phyloP scores from a whole-genome alignment of 495 filamentous ascomycete genomes.

The Daldinia caldariorum region DNA sequence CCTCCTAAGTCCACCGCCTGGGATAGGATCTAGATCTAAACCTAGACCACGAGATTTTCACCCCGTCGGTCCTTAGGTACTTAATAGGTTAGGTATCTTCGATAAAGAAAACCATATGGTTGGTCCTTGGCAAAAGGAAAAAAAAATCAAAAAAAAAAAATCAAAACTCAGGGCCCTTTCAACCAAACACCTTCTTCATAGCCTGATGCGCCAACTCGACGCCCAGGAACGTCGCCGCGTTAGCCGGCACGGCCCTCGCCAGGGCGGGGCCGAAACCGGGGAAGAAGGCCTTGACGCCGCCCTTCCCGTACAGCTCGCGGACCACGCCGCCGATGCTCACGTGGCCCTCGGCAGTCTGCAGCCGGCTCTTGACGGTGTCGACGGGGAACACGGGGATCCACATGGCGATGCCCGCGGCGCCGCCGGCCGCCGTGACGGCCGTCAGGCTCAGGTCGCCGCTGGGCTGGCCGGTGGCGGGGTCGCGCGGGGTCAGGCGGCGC shows the following conservation, averaged over 20 bases:
- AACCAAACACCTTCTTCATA: conserved; percentile 77
- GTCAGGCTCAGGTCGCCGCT: conserved; percentile 78
- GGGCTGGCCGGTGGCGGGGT: conserved; percentile 75
- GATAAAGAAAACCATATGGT: neutral
- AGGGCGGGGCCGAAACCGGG: conserved; percentile 94
- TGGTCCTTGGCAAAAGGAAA: neutral
- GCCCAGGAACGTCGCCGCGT: conserved; percentile 77
- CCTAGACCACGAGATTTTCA: neutral
- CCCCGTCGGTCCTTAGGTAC: neutral
- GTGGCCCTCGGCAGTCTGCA: conserved; percentile 91
- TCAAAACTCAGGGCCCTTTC: neutral
- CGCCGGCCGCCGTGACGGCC: conserved; percentile 88
- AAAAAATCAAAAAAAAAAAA: no score
- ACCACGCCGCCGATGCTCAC: conserved; percentile 85
- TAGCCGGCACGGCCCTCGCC: conserved; percentile 92
- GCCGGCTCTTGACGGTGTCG: conserved; percentile 92
- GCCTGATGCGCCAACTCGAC: conserved; percentile 84
- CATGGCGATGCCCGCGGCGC: conserved; percentile 94
- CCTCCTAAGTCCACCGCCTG: no score
- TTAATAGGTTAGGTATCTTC: no score
- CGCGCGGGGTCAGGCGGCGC: conserved; percentile 82
- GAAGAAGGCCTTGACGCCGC: conserved; percentile 95
- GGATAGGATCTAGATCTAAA: neutral
- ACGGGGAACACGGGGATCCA: conserved; percentile 99
- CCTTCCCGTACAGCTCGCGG: conserved; percentile 76